Evolutionary conservation across 73 alveolate genomes (phyloP), one percentile per base, ranked within the genome.

Genomic region (Paramecium tetraurelia): DNA sequence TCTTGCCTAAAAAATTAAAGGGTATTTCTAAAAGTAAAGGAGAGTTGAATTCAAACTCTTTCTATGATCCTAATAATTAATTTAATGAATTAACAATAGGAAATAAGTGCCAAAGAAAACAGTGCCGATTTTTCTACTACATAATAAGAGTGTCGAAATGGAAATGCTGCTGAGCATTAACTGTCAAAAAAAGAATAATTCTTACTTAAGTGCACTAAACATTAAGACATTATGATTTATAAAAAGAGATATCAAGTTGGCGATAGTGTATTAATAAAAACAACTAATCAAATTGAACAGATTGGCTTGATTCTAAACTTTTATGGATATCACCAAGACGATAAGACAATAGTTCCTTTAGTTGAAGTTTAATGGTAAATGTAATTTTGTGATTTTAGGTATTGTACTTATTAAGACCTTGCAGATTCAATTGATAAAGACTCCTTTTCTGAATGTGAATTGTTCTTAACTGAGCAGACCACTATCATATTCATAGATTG

Each of bases 301-400:
- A 72, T 72, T 40, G 86, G 86, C 2, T 38, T 36, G 18, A 72
- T 72, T 72, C 2, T 10, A 35, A 72, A 72, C 31, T 36, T 72
- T 72, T 72, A 72, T 72, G 35, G 59, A 12, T 72, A 29, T 40
- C 57, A 33, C 12, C 20, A 72, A 38, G 86, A 72, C n/a, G 86
- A 72, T 72, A 72, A 72, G 18, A 72, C 59, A 29, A 31, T 35
- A 36, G 86, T 72, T 72, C 86, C 86, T 72, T 38, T 72, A 38
- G 86, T 72, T 36, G 86, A 72, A 72, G 33, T 72, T 29, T 40
- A 72, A 72, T 72, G 86, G 86, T 72, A 72, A 53, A 18, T 33
- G 5, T 12, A 36, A 4, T 72, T 1, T 29, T 31, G 4, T 9
- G 1, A 4, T 35, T 71, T 72, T 18, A 72, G 86, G 86, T 72